phyloP scores from a whole-genome alignment of 192 early-diverging fungal genomes.

The Entomortierella parvispora region DNA sequence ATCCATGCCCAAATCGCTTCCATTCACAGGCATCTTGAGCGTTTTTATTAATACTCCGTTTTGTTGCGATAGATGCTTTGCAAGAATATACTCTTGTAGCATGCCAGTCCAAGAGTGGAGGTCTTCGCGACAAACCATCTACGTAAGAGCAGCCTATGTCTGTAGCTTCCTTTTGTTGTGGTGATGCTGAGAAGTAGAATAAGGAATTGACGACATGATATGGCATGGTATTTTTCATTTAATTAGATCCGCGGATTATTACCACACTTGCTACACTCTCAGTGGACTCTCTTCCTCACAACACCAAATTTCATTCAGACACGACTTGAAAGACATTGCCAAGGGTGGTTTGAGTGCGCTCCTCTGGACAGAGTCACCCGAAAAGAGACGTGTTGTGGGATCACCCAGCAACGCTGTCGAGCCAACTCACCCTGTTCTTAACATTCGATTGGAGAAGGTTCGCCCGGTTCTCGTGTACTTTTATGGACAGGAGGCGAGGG shows the following conservation, averaged over 20 bases:
- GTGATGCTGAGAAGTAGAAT: too few species aligned
- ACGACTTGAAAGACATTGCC: conserved; percentile 33
- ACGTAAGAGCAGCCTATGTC: too few species aligned
- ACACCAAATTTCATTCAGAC: conserved; percentile 65
- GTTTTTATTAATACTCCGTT: neutral
- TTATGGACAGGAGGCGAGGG: conserved; percentile 47
- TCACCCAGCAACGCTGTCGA: conserved; percentile 63
- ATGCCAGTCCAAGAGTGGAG: conserved; percentile 83
- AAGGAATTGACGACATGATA: too few species aligned
- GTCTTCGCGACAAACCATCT: conserved; percentile 92
- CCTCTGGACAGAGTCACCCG: conserved; percentile 47
- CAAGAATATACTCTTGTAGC: conserved; percentile 91
- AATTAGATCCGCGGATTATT: conserved; percentile 78
- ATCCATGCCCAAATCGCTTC: too few species aligned
- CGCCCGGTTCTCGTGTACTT: conserved; percentile 59
- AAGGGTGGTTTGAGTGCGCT: conserved; percentile 52
- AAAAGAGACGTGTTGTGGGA: conserved; percentile 55
- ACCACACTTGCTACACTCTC: conserved; percentile 96
- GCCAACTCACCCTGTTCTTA: conserved; percentile 80
- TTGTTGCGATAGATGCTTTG: conserved; percentile 65
- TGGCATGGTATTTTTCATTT: too few species aligned
- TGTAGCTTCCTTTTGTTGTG: too few species aligned
- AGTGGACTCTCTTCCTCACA: conserved; percentile 88
- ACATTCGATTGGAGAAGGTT: conserved; percentile 64
- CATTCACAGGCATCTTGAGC: neutral